Percentiles rank a stretch among this genome's conserved stretches.
These are phyloP conservation scores for Funneliformis mosseae DNA, from an alignment of 192 early-diverging fungal genomes.

Conservation along the genomic window DNA sequence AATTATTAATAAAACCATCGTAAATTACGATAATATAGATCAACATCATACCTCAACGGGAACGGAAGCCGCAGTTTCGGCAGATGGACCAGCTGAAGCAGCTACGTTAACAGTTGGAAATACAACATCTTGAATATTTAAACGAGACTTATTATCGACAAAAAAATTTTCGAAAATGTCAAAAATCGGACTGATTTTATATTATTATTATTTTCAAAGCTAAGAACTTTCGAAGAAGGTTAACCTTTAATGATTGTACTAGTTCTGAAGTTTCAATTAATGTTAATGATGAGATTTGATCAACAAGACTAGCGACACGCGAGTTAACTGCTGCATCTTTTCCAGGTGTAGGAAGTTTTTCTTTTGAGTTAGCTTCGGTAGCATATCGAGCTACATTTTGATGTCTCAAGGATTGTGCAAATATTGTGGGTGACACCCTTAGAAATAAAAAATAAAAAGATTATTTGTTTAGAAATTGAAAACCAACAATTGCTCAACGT, in stretches of 20 bases:
- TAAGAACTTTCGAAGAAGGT: not conserved
- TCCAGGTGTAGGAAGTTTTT: slow-evolving; percentile 67
- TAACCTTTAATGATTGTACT: slow-evolving; percentile 87
- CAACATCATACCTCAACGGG: slow-evolving; percentile 50
- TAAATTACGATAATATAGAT: slow-evolving; percentile 4
- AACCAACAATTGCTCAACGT: not conserved
- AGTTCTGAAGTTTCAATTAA: slow-evolving; percentile 92
- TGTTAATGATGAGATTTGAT: slow-evolving; percentile 88
- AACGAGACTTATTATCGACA: slow-evolving; percentile 56
- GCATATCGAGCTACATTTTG: not conserved
- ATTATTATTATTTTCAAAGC: not conserved
- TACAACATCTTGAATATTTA: slow-evolving; percentile 92
- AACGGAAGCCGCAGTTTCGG: slow-evolving; percentile 69
- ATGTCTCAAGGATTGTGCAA: not conserved
- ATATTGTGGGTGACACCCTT: not conserved
- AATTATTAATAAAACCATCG: not conserved
- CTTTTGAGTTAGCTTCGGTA: slow-evolving; percentile 43
- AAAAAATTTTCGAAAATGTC: not conserved
- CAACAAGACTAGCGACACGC: slow-evolving; percentile 84
- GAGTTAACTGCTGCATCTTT: slow-evolving; percentile 56
- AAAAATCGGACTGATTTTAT: not conserved
- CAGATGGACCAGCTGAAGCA: slow-evolving; percentile 58
- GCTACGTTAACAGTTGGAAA: slow-evolving; percentile 77
- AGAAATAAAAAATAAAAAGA: not conserved
- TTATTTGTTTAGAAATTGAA: not conserved